phyloP scores from a whole-genome alignment of 768 basidiomycete genomes.

The Clitopilus passeckerianus region DNA sequence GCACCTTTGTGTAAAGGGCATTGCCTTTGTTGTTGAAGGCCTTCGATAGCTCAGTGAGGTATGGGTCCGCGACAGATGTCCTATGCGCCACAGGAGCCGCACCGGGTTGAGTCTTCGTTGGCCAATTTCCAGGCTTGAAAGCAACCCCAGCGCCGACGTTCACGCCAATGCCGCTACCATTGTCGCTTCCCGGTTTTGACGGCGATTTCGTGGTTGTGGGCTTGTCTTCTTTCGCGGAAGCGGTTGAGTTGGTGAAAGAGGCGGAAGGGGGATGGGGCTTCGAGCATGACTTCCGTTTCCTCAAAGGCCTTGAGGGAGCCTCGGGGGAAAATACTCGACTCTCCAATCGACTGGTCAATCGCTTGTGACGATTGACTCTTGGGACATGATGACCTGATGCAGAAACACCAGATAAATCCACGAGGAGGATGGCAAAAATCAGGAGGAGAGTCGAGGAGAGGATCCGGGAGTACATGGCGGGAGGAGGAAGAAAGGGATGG shows the following conservation, averaged over 20 bases:
- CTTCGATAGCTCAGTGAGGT: slow-evolving; percentile 21
- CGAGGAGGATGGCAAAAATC: slow-evolving; percentile 13
- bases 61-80: slow-evolving; percentile 19
- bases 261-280: not conserved
- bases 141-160: slow-evolving; percentile 7
- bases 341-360: slow-evolving; percentile 10
- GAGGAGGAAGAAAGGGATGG: slow-evolving; percentile 4
- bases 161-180: slow-evolving; percentile 4
- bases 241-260: not conserved
- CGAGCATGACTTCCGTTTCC: slow-evolving; percentile 2
- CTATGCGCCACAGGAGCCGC: slow-evolving; percentile 16
- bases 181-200: slow-evolving; percentile 5
- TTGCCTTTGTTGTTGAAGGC: slow-evolving; percentile 20
- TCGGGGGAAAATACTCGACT: not conserved
- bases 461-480: slow-evolving; percentile 17
- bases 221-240: not conserved
- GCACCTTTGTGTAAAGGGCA: slow-evolving; percentile 13
- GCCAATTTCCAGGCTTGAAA: slow-evolving; percentile 20
- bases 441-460: slow-evolving; percentile 16
- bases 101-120: slow-evolving; percentile 17
- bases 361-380: slow-evolving; percentile 16
- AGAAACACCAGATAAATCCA: slow-evolving; percentile 8
- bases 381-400: slow-evolving; percentile 15
- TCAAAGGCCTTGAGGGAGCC: not conserved
- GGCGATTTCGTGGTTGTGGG: not conserved